Base-by-base conservation (phyloP, 495 filamentous ascomycete species). In the Aspergillus mulundensis region DNA sequence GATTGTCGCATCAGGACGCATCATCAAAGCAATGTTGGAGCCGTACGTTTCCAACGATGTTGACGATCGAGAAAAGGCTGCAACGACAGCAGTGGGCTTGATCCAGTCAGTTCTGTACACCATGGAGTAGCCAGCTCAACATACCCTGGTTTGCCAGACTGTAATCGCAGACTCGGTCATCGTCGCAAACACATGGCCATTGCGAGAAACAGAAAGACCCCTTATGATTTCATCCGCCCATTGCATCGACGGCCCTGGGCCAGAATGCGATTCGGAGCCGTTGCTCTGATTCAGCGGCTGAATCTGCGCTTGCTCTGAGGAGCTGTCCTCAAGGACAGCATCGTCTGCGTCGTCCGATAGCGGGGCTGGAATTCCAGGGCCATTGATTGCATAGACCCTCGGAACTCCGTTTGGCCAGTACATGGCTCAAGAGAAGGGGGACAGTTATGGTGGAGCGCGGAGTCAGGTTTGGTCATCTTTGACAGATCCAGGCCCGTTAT, bases 331-430 rank as follows among this genome's bases (percentile, higher is more conserved):
- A 40, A 45, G 38, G 11, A 58, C 50, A 45, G 53, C 43, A 24
- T 34, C 36, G 10, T 23, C 51, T 15, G 58, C 44, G 16, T 79
- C 77, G 39, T 78, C 75, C 39, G 73, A 67, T 57, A 64, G 63
- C 21, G 69, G 61, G 50, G 65, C 56, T 14, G 71, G 62, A 44
- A 69, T 71, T 62, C 70, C 64, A 46, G 79, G 77, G 61, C 80
- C 76, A 72, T 81, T 86, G 72, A 87, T 87, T 70, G 88, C 87
- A 81, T 93, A 95, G 66, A 95, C 87, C 72, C 85, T 81, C 57
- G 92, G 91, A 58, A 91, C 89, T 70, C 90, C 91, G 74, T 94
- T 80, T 63, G 93, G 93, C 93, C 93, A 97, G 81, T 97, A 97
- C 92, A 97, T 97, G 80, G 81, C 81, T 83, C 65, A 55, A 57